A percentile compares a stretch with the other conserved stretches of the same genome.
phyloP scores from a whole-genome alignment of 768 basidiomycete species.

The Candolleomyces efflorescens region DNA sequence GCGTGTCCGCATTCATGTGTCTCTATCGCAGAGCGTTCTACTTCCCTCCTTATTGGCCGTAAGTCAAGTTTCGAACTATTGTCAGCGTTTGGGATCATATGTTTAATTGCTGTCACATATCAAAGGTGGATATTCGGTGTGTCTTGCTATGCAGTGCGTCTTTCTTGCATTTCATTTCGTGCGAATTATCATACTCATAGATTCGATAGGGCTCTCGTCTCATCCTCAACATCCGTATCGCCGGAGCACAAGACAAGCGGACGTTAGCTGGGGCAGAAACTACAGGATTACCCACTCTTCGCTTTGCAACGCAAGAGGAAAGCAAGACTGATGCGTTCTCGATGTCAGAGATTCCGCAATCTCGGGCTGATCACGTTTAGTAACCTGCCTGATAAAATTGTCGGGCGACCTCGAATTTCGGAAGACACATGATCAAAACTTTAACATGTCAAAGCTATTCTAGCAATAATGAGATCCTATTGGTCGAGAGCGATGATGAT shows the following conservation, averaged over 20 bases:
- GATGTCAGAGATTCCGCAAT: neutral
- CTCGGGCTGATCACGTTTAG: too few relatives aligned
- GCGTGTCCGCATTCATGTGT: neutral
- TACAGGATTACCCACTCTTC: neutral
- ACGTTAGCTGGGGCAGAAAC: neutral
- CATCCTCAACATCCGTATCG: conserved; percentile 8
- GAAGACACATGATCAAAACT: too few relatives aligned
- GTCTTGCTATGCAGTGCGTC: neutral
- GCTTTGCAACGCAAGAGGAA: neutral
- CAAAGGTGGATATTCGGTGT: neutral
- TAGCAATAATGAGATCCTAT: too few relatives aligned
- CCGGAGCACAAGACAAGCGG: neutral
- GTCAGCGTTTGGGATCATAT: neutral
- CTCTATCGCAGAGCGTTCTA: neutral
- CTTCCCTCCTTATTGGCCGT: neutral
- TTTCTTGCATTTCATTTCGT: neutral
- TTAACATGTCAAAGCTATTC: too few relatives aligned
- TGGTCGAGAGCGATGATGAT: too few relatives aligned
- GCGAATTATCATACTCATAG: neutral
- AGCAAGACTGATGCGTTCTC: neutral
- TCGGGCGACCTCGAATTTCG: too few relatives aligned
- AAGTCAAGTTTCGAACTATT: neutral
- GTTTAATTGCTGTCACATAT: neutral
- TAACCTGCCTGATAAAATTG: too few relatives aligned
- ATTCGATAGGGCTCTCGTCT: conserved; percentile 3